Evolutionary conservation across 2,329 filamentous ascomycete genomes (phyloP).

Genomic region (Colletotrichum spaethianum): DNA sequence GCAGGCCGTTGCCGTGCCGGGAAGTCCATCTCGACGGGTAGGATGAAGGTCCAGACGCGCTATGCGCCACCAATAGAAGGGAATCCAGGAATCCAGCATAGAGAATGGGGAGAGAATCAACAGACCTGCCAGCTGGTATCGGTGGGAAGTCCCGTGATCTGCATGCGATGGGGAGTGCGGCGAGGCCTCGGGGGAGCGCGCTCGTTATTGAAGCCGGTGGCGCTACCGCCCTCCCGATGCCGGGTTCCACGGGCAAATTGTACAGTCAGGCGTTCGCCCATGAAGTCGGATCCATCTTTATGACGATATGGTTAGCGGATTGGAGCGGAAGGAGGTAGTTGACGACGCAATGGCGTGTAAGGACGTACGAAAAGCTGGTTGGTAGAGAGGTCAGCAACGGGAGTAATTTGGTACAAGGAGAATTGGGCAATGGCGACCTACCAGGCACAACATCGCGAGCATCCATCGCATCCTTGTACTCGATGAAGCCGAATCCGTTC

Average conservation of each 20-base stretch:
- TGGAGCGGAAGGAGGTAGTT: conserved; percentile 40
- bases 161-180: conserved; percentile 96
- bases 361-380: conserved; percentile 73
- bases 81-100: conserved; percentile 61
- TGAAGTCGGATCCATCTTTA: conserved; percentile 96
- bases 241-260: conserved; percentile 95
- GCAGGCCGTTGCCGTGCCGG: conserved; percentile 17
- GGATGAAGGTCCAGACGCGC: conserved; percentile 23
- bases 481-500: conserved; percentile 99
- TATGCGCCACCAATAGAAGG: conserved; percentile 42
- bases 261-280: conserved; percentile 96
- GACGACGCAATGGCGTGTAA: conserved; percentile 3
- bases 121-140: conserved; percentile 99
- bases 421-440: conserved; percentile 63
- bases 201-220: conserved; percentile 63
- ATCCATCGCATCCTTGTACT: conserved; percentile 99
- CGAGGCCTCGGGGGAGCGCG: conserved; percentile 81
- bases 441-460: conserved; percentile 98
- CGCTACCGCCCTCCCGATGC: conserved; percentile 59
- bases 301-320: conserved; percentile 31
- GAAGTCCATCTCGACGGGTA: conserved; percentile 26
- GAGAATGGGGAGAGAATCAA: conserved; percentile 73
- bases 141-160: conserved; percentile 94
- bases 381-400: conserved; percentile 23
- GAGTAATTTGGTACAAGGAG: background rate